Conservation (phyloP, 805 yeast species). For the Tetrapisispora arboricola region DNA sequence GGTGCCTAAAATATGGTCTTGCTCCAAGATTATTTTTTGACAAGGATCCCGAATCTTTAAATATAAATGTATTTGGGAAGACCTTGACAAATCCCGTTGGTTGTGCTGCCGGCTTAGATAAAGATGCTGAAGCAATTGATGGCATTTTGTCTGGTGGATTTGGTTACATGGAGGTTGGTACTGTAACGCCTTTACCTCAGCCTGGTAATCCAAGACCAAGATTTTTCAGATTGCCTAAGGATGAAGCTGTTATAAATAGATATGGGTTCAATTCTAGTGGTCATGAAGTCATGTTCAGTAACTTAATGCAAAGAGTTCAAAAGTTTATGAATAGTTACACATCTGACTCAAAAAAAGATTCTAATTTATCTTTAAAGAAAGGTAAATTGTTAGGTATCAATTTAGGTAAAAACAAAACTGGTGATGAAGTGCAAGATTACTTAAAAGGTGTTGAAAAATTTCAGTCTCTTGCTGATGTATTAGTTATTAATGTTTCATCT, state of each 20-base stretch:
- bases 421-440: constrained; percentile 84
- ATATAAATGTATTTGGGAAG: constrained; percentile 56
- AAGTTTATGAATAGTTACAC: constrained; percentile 26
- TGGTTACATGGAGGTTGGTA: constrained; percentile 85
- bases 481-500: constrained; percentile 85
- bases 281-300: constrained; percentile 59
- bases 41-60: constrained; percentile 40
- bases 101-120: constrained; percentile 92
- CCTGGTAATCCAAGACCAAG: constrained; percentile 93
- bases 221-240: constrained; percentile 74
- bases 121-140: constrained; percentile 86
- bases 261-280: constrained; percentile 94
- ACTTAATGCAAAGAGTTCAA: constrained; percentile 55
- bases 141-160: constrained; percentile 69
- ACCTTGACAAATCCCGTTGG: constrained; percentile 71
- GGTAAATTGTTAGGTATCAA: constrained; percentile 70
- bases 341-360: constrained; percentile 16
- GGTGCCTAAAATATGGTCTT: constrained; percentile 56
- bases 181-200: constrained; percentile 86
- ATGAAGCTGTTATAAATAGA: constrained; percentile 86
- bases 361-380: constrained; percentile 43
- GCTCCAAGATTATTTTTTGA: constrained; percentile 52
- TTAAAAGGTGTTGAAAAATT: constrained; percentile 72
- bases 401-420: constrained; percentile 84
- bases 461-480: constrained; percentile 77